Conservation (phyloP, 176 grass and related monocot species). For the Triticum urartu region DNA sequence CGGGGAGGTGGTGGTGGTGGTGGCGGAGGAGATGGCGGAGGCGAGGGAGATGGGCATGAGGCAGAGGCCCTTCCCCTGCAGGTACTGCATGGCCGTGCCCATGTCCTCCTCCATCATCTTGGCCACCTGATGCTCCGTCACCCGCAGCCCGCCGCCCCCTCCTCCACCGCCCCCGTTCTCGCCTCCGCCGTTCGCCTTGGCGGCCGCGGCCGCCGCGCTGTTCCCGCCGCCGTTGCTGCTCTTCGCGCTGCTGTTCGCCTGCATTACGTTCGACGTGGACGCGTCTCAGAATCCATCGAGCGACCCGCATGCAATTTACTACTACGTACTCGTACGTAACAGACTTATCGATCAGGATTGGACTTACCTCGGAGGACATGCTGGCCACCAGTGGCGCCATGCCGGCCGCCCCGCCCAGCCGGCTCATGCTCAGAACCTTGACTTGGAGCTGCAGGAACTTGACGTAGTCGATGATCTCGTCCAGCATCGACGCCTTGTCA, state of each 20-base stretch:
- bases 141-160: conserved; percentile 35
- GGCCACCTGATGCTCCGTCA: conserved; percentile 86
- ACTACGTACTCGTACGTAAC: no score
- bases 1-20: conserved; percentile 33
- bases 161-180: conserved; percentile 8
- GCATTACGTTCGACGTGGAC: background rate
- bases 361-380: conserved; percentile 63
- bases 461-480: conserved; percentile 97
- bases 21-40: conserved; percentile 86
- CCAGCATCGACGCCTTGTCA: conserved; percentile 96
- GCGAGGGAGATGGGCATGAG: conserved; percentile 99
- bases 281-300: background rate
- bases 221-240: background rate
- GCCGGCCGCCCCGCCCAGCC: conserved; percentile 74
- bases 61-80: conserved; percentile 95
- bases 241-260: conserved; percentile 36
- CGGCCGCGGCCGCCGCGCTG: background rate
- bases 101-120: conserved; percentile 99
- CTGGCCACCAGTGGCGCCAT: conserved; percentile 78
- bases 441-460: conserved; percentile 85
- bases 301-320: no score
- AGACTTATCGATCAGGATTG: no score
- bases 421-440: conserved; percentile 93
- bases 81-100: conserved; percentile 97
- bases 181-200: background rate